phyloP scores from a whole-genome alignment of 148 eudicot species.

The Mesembryanthemum crystallinum region DNA sequence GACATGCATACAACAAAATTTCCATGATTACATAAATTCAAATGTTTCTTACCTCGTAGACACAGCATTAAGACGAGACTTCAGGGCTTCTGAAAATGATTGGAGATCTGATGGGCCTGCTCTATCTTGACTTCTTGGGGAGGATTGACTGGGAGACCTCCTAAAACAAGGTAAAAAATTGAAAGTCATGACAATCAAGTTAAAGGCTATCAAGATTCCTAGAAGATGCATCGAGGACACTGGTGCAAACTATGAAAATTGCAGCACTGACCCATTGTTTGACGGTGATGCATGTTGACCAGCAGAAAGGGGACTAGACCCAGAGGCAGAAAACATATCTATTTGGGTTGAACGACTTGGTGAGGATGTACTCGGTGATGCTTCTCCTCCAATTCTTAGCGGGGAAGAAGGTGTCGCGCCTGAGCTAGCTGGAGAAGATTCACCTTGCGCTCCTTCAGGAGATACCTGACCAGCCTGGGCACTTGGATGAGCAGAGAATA shows the following conservation, averaged over 20 bases:
- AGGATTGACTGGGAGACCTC: slow-evolving; percentile 56
- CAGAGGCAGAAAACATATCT: slow-evolving; percentile 48
- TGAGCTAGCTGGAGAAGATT: slow-evolving; percentile 36
- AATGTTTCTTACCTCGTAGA: slow-evolving; percentile 57
- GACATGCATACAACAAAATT: neutral
- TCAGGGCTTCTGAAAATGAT: slow-evolving; percentile 76
- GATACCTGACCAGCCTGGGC: slow-evolving; percentile 41
- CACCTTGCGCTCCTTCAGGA: slow-evolving; percentile 46
- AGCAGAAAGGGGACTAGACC: slow-evolving; percentile 41
- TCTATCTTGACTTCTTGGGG: slow-evolving; percentile 59
- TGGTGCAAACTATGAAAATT: neutral
- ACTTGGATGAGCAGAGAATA: slow-evolving; percentile 63
- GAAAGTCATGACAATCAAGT: neutral
- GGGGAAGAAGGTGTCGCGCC: slow-evolving; percentile 42
- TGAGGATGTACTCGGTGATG: slow-evolving; percentile 35
- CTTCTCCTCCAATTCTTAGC: slow-evolving; percentile 46
- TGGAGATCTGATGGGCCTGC: slow-evolving; percentile 93
- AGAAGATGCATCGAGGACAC: neutral
- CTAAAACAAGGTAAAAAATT: slow-evolving; percentile 20
- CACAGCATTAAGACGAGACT: slow-evolving; percentile 69
- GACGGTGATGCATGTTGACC: slow-evolving; percentile 62
- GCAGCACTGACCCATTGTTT: slow-evolving; percentile 45
- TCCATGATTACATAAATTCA: neutral
- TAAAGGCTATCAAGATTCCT: neutral
- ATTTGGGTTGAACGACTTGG: slow-evolving; percentile 43